Evolutionary conservation across 1,139 yeast species (phyloP).

Genomic region (Zygoascus sp.): DNA sequence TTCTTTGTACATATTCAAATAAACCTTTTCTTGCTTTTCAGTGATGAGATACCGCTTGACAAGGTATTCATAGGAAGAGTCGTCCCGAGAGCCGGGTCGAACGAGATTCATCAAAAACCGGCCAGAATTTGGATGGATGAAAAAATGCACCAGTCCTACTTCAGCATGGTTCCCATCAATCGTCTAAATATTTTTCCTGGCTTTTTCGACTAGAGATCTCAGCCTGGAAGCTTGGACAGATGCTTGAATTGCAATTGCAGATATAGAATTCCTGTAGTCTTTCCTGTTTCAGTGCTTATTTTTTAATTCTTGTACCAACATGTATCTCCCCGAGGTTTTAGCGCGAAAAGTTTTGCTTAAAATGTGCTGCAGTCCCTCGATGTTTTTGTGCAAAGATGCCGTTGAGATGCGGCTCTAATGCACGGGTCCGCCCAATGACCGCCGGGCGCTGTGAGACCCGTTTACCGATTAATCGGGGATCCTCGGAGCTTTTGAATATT

Average conservation of each 20-base stretch:
- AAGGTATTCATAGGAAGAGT: conserved; percentile 86
- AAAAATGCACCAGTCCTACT: conserved; percentile 82
- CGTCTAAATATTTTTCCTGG: conserved; percentile 66
- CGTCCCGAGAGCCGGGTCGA: conserved; percentile 87
- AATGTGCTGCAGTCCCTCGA: too few relatives aligned
- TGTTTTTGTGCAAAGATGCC: too few relatives aligned
- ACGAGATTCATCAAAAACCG: conserved; percentile 59
- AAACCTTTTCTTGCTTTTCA: conserved; percentile 53
- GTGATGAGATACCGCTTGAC: conserved; percentile 85
- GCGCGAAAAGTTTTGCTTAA: neutral
- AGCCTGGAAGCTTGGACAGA: conserved; percentile 75
- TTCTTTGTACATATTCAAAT: conserved; percentile 70
- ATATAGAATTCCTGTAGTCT: conserved; percentile 89
- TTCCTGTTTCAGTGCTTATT: conserved; percentile 36
- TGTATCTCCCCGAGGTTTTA: too few relatives aligned
- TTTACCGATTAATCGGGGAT: too few relatives aligned
- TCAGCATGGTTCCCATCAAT: conserved; percentile 56
- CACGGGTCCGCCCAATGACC: too few relatives aligned
- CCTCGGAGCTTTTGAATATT: too few relatives aligned
- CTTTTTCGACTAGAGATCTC: conserved; percentile 68
- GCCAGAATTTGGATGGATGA: conserved; percentile 71
- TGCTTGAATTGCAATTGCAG: conserved; percentile 86
- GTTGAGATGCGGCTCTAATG: too few relatives aligned
- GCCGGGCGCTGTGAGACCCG: too few relatives aligned
- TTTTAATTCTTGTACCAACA: too few relatives aligned